Base-by-base conservation (phyloP, 108 stramenopile species). In the Nitzschia palea region DNA sequence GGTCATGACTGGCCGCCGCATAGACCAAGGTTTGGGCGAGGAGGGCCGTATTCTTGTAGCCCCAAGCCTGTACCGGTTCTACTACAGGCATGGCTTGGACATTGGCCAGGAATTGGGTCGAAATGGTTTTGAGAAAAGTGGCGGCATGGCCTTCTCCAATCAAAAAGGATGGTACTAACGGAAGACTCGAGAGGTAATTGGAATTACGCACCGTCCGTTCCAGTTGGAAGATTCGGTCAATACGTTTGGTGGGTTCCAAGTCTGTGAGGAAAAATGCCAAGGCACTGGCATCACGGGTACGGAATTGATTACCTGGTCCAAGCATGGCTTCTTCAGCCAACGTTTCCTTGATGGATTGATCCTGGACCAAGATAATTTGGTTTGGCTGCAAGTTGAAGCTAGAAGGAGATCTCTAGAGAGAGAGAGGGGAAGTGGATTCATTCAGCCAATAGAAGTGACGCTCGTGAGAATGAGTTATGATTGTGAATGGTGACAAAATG, bases 301-400 rank as follows among this genome's bases (percentile, higher is more conserved):
- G 73, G 64, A 76, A 88, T 62, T 88, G 83, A 71, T 93, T 93
- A 1, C 91, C 88, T 1, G 73, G 47, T 47, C 91, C 91, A 1
- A 90, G 67, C 91, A 93, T 93, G 69, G 85, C 88, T 18, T 80
- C 50, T 27, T 83, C 53, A 28, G 83, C 59, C 27, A 93, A 59
- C 15, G 74, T 45, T 34, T 84, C 55, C 68, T 89, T 88, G 36
- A 80, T 43, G 3, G 29, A 22, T 20, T 76, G 64, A 12, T 68
- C 48, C 47, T 86, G 85, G 3, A 93, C 85, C 44, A 93, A 60
- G 27, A 93, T 68, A 10, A 89, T 70, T 65, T 89, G 86, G n/a
- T 83, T 88, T n/a, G 91, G 91, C 61, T 89, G 88, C 23, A 93
- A 64, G 54, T 93, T 93, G 73, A 93, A 93, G 20, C 88, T 84